Evolutionary conservation across 2,329 filamentous ascomycete genomes (phyloP), one percentile per base, ranked within the genome.

Genomic region (Sclerotinia sclerotiorum): DNA sequence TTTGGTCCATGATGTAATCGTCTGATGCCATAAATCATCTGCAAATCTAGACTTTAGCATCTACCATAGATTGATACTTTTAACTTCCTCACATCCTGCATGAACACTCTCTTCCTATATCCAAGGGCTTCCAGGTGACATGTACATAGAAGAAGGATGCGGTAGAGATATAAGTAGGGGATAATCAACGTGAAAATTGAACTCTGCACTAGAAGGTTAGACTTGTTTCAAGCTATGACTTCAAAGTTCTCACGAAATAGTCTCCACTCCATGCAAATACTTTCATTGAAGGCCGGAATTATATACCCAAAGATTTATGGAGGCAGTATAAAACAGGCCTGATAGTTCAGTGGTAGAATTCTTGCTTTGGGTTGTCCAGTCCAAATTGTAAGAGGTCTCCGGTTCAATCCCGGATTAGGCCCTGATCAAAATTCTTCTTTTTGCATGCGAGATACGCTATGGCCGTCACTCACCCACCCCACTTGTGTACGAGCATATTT

Each of bases 301-400:
- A 46, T 29, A n/a, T 60, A n/a, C 35, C 35, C 8, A 35, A 35
- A 35, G 7, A 10, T 2, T 8, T 1, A 2, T 6, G 1, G 8
- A 10, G 8, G 2, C 1, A 10, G 7, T 5, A 32, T 29, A n/a
- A 46, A n/a, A 3, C 3, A 61, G 58, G 58, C 58, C 58, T 61
- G 58, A 61, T 61, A 61, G 58, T 62, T 62, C 44, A 49, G 58
- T 62, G 44, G 44, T 62, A 62, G 58, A 62, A 62, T 62, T 62
- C 58, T 62, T 62, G 58, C 58, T 62, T 62, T 49, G 58, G 58
- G 58, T 49, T 35, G 1, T 4, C 1, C 11, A 32, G 35, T 61
- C 44, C 24, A 15, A 35, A 35, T 1, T 62, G 58, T 62, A 62
- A 49, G 58, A 62, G 58, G 58, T 62, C 58, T 49, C 58, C 58